Conservation (phyloP, 345 rosid species). For the Hirschfeldia incana region DNA sequence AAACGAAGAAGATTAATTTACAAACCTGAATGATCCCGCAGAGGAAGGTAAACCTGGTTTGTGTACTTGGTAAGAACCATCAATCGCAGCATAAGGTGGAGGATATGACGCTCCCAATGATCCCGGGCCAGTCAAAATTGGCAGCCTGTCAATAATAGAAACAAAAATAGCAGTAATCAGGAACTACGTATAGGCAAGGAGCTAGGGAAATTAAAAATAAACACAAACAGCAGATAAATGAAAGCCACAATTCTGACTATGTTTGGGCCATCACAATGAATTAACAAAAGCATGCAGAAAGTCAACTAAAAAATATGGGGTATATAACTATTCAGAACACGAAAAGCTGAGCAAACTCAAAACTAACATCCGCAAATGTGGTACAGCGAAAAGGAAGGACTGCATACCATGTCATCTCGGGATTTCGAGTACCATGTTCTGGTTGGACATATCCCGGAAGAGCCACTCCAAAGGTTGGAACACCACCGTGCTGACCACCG, state of each 20-base stretch:
- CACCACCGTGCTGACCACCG: slow-evolving; percentile 91
- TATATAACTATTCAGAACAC: background rate
- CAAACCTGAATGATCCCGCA: slow-evolving; percentile 61
- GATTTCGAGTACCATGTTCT: slow-evolving; percentile 83
- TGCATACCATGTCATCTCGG: slow-evolving; percentile 92
- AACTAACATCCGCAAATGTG: background rate
- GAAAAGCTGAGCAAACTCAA: background rate
- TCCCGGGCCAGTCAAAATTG: slow-evolving; percentile 83
- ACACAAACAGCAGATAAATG: background rate
- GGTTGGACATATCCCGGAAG: slow-evolving; percentile 64
- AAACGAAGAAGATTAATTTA: background rate
- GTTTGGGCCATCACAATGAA: background rate
- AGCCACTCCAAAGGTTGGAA: slow-evolving; percentile 95
- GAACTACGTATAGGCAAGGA: background rate
- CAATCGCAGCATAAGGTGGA: slow-evolving; percentile 71
- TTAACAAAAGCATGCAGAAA: slow-evolving; percentile 1
- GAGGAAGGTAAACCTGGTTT: slow-evolving; percentile 59
- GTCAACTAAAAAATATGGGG: slow-evolving; percentile 1
- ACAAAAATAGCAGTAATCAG: slow-evolving; percentile 6
- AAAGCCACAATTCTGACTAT: slow-evolving; percentile 2
- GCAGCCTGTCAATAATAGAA: slow-evolving; percentile 61
- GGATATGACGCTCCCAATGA: slow-evolving; percentile 74
- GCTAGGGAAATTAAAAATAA: no score
- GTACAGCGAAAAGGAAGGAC: slow-evolving; percentile 7
- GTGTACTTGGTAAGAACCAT: slow-evolving; percentile 68